Percentiles rank a stretch among this genome's conserved stretches.
These are phyloP conservation scores for Deinandra increscens DNA, from an alignment of 129 eudicot genomes.

Conservation along the genomic window DNA sequence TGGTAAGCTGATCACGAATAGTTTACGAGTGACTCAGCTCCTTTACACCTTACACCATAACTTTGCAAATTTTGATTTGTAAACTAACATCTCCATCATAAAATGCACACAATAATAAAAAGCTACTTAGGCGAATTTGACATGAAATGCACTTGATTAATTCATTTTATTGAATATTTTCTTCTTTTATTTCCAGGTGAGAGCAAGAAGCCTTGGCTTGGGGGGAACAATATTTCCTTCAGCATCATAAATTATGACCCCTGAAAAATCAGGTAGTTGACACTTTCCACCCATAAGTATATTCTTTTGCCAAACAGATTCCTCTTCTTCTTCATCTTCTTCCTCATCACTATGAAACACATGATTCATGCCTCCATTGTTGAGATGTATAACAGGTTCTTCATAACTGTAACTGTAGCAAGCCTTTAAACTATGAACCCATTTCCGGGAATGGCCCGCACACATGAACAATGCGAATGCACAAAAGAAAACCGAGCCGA, in stretches of 20 bases:
- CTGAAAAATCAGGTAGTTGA: constrained; percentile 86
- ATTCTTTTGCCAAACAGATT: constrained; percentile 80
- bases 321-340: constrained; percentile 35
- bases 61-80: not conserved
- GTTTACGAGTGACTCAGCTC: too few species aligned
- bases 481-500: constrained; percentile 46
- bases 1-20: too few species aligned
- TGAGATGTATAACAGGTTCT: constrained; percentile 64
- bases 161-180: not conserved
- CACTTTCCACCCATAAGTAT: constrained; percentile 94
- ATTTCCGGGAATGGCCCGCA: constrained; percentile 50
- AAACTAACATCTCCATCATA: constrained; percentile 12
- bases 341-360: constrained; percentile 46
- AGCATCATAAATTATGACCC: constrained; percentile 71
- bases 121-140: not conserved
- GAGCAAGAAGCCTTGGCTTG: constrained; percentile 60
- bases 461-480: constrained; percentile 64
- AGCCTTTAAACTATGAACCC: constrained; percentile 46
- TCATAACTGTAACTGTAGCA: constrained; percentile 42
- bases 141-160: not conserved
- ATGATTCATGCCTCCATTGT: constrained; percentile 39
- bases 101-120: constrained; percentile 11
- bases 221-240: constrained; percentile 60
- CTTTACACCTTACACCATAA: too few species aligned
- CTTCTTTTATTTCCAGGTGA: constrained; percentile 66